A percentile compares a stretch with the other conserved stretches of the same genome.
These are phyloP conservation scores for Pythium aristosporum DNA, from an alignment of 352 stramenopile species.

Conservation along the genomic window DNA sequence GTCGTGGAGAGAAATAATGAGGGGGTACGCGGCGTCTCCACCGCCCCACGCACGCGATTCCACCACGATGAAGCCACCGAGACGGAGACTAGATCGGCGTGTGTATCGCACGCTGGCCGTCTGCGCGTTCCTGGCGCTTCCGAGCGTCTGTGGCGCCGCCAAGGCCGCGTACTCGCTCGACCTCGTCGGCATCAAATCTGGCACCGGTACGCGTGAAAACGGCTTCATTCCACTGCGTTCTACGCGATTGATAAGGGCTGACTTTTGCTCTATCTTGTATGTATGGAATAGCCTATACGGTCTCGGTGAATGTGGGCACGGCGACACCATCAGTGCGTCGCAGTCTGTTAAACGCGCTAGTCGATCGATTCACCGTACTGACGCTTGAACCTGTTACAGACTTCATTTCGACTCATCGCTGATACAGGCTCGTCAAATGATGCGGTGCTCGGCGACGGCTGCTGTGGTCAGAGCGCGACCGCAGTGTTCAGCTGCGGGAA, in stretches of 20 bases:
- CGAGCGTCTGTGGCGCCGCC: slow-evolving; percentile 10
- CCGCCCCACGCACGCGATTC: background rate
- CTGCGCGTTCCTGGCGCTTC: slow-evolving; percentile 1
- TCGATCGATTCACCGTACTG: background rate
- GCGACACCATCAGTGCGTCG: slow-evolving; percentile 11
- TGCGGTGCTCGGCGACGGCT: slow-evolving; percentile 58
- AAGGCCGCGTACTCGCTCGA: slow-evolving; percentile 38
- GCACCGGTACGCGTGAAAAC: slow-evolving; percentile 25
- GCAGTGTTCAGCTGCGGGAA: slow-evolving; percentile 64
- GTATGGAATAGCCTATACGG: slow-evolving; percentile 29
- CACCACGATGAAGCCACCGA: background rate
- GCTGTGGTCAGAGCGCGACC: slow-evolving; percentile 45
- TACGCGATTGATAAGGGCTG: background rate
- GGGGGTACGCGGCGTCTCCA: background rate
- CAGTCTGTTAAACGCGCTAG: background rate
- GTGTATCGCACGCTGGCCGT: background rate
- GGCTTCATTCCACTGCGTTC: background rate
- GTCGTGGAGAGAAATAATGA: background rate
- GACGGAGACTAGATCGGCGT: background rate
- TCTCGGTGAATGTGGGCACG: slow-evolving; percentile 33
- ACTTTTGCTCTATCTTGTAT: background rate
- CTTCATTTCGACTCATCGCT: slow-evolving; percentile 73
- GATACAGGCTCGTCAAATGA: slow-evolving; percentile 86
- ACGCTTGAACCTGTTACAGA: slow-evolving; percentile 21
- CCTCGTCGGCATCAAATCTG: slow-evolving; percentile 35